Conservation (phyloP, 225 moss, liverwort and hornwort genomes). For the Sphagnum tenellum region DNA sequence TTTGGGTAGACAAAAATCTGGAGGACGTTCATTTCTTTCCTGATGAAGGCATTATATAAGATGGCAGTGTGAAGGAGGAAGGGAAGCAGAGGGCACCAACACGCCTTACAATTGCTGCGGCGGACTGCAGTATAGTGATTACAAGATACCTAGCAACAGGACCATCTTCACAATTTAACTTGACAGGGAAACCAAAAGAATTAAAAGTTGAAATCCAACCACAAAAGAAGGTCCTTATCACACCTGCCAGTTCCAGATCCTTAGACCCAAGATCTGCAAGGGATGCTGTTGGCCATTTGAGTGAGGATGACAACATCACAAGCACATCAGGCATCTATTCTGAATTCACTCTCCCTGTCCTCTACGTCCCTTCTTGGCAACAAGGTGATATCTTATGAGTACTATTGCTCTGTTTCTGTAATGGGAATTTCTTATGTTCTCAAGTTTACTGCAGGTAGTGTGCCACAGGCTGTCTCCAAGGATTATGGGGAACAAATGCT, state of each 20-base stretch:
- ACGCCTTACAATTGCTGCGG: conserved; percentile 78
- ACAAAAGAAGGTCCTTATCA: conserved; percentile 20
- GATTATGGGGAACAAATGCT: conserved; percentile 50
- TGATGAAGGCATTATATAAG: conserved; percentile 1
- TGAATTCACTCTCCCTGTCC: too few species aligned
- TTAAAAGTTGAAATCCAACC: conserved; percentile 15
- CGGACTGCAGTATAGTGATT: conserved; percentile 67
- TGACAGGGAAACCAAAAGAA: conserved; percentile 13
- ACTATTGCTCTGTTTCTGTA: too few species aligned
- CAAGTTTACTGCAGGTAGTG: conserved; percentile 28
- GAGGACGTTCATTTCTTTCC: too few species aligned
- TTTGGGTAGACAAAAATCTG: too few species aligned
- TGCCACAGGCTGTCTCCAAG: conserved; percentile 22
- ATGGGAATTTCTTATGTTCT: not conserved
- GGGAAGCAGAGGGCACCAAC: conserved; percentile 66
- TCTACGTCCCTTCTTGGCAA: too few species aligned
- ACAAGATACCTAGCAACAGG: conserved; percentile 63
- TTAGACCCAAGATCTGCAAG: not conserved
- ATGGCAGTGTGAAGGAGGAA: conserved; percentile 52
- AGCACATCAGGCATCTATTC: conserved; percentile 33
- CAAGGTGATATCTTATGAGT: too few species aligned
- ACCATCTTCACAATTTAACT: conserved; percentile 23
- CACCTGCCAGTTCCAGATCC: conserved; percentile 15
- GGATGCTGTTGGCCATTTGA: conserved; percentile 6
- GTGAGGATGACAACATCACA: conserved; percentile 9